Evolutionary conservation across 2,329 filamentous ascomycete genomes (phyloP).

Genomic region (Xylariaceae sp.): DNA sequence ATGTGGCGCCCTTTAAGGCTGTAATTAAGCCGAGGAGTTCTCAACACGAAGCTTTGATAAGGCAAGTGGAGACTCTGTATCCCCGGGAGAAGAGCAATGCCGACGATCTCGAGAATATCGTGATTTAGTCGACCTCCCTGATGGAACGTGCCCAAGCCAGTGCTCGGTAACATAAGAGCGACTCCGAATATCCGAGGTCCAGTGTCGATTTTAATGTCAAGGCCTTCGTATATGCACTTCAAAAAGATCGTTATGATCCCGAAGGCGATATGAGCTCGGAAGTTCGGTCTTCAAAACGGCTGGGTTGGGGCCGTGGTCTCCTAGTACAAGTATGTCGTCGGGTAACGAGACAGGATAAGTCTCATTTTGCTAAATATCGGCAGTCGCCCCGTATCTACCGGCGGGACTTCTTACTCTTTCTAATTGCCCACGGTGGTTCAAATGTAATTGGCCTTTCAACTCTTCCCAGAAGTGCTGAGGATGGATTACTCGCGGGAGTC

Average conservation of each 20-base stretch:
- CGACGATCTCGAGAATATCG: slow-evolving; percentile 6
- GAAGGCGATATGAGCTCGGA: no score
- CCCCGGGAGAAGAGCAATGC: slow-evolving; percentile 19
- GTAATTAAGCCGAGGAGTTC: slow-evolving; percentile 26
- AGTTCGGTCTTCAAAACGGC: no score
- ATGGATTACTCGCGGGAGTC: no score
- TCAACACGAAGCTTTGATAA: slow-evolving; percentile 28
- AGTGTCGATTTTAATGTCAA: not conserved
- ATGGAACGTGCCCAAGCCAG: not conserved
- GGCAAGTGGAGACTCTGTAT: slow-evolving; percentile 14
- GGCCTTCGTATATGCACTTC: not conserved
- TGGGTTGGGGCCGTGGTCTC: no score
- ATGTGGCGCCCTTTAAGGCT: slow-evolving; percentile 24
- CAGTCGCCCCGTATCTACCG: no score
- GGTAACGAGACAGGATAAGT: no score
- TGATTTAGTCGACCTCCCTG: not conserved
- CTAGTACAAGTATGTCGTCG: no score
- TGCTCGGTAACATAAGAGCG: not conserved
- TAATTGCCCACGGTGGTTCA: no score
- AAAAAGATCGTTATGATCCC: not conserved
- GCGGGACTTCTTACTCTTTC: no score
- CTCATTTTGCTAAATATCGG: no score
- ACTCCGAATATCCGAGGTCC: not conserved
- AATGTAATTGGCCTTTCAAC: no score
- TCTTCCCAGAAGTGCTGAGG: no score